Evolutionary conservation across 495 filamentous ascomycete species (phyloP), one percentile per base, ranked within the genome.

Genomic region (Neurospora sp.): DNA sequence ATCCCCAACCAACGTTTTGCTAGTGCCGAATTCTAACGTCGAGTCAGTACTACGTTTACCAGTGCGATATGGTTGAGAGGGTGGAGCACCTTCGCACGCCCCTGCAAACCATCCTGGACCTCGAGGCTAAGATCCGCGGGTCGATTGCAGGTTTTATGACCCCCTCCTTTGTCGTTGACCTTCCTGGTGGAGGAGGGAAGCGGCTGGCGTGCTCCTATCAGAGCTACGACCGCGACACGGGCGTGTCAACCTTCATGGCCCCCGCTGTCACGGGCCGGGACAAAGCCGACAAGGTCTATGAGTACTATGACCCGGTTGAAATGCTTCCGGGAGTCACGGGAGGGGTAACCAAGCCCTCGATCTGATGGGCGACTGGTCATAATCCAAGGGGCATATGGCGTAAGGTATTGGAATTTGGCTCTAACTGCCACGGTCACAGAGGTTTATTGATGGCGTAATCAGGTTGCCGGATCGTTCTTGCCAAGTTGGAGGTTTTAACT

Each of bases 51-150:
- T 89, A 89, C 76, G 83, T 89, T 66, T 89, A 89, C 77, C 86
- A 87, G 75, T 84, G 86, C 70, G 88, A 90, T 78, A 85, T 89
- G 82, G 86, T 89, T 31, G 77, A 79, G 18, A 84, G 81, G 39
- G 78, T 87, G 16, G 88, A 90, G 80, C 87, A 90, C 73, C 80
- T 89, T n/a, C 86, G 88, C 61, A 90, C 87, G 22, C 87, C 87
- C 31, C 82, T 90, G 20, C 81, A 81, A 46, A 87, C 85, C 3
- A 88, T 87, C 46, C 82, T 89, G 22, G 82, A 86, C 35, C 78
- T 89, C 5, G 87, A 90, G 75, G 76, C 82, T 37, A 74, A 84
- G 27, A 81, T 89, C 70, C 85, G 87, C 10, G 88, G 88, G 40
- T 86, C 83, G 1, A 87, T 89, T 68, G 87, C 87, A 0, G 88